phyloP scores from a whole-genome alignment of 1,139 yeast species.

The Pichia sp. region DNA sequence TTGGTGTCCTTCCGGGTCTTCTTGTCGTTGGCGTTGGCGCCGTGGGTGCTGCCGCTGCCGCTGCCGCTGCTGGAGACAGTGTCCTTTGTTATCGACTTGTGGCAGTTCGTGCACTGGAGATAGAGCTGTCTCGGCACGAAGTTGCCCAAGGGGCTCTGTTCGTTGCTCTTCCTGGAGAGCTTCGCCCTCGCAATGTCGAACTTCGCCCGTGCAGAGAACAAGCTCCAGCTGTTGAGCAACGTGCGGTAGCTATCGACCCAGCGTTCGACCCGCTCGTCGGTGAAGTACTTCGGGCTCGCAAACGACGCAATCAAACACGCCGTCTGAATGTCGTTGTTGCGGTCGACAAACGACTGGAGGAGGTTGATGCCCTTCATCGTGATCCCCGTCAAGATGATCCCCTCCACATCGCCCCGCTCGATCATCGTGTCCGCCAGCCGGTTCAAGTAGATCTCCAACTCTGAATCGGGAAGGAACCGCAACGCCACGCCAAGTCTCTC shows the following conservation, averaged over 20 bases:
- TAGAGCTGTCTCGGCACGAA: slow-evolving; percentile 69
- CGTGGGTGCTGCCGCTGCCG: too few relatives aligned
- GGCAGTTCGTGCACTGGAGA: slow-evolving; percentile 78
- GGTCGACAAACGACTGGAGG: slow-evolving; percentile 80
- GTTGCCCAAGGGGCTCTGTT: slow-evolving; percentile 45
- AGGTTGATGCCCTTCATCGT: slow-evolving; percentile 72
- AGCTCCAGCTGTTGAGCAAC: slow-evolving; percentile 80
- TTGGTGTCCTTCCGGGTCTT: slow-evolving; percentile 9
- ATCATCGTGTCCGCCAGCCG: slow-evolving; percentile 70
- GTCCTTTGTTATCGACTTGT: slow-evolving; percentile 47
- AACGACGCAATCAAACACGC: slow-evolving; percentile 77
- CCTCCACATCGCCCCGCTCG: slow-evolving; percentile 80
- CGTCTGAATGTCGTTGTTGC: slow-evolving; percentile 90
- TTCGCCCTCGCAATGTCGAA: slow-evolving; percentile 78
- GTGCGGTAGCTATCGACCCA: slow-evolving; percentile 76
- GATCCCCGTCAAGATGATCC: slow-evolving; percentile 82
- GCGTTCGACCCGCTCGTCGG: slow-evolving; percentile 61
- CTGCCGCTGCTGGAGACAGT: not conserved
- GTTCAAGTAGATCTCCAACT: slow-evolving; percentile 62
- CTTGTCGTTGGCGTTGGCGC: not conserved
- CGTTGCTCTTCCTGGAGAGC: slow-evolving; percentile 51
- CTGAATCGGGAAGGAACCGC: slow-evolving; percentile 76
- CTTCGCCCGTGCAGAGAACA: slow-evolving; percentile 72
- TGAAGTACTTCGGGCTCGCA: slow-evolving; percentile 80
- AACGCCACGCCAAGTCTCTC: slow-evolving; percentile 90